Evolutionary conservation across 106 monocot species (phyloP).

Genomic region (Dioscorea dumetorum): DNA sequence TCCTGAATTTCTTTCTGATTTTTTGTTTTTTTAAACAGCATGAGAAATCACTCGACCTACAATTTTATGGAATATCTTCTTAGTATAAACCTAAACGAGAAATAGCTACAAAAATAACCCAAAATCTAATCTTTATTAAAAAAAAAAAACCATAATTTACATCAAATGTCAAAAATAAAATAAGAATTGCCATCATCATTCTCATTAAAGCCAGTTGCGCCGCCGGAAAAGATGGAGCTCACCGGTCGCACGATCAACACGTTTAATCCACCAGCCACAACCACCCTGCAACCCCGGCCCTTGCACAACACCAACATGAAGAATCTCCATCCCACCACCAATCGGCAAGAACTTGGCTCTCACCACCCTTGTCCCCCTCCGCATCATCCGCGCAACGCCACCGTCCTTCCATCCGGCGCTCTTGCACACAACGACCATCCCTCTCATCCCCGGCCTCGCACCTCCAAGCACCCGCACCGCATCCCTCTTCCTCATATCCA

Average conservation of each 20-base stretch:
- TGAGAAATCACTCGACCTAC: too few species aligned
- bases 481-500: conserved; percentile 56
- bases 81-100: too few species aligned
- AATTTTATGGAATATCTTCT: too few species aligned
- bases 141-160: not conserved
- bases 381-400: conserved; percentile 6
- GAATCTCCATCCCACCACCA: conserved; percentile 69
- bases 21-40: too few species aligned
- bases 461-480: conserved; percentile 31
- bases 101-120: too few species aligned
- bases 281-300: conserved; percentile 37
- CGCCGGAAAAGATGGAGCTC: conserved; percentile 83
- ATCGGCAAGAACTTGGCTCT: conserved; percentile 54
- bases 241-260: conserved; percentile 50
- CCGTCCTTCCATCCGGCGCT: conserved; percentile 3
- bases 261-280: conserved; percentile 53
- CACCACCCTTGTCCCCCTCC: conserved; percentile 62
- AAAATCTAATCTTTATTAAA: too few species aligned
- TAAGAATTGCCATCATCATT: not conserved
- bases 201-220: not conserved
- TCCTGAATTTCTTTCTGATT: too few species aligned
- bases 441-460: conserved; percentile 50
- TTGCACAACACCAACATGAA: conserved; percentile 75
- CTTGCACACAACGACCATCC: conserved; percentile 70
- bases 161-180: not conserved